Base-by-base conservation (phyloP, 805 yeast species). In the Nakazawaea sp. region DNA sequence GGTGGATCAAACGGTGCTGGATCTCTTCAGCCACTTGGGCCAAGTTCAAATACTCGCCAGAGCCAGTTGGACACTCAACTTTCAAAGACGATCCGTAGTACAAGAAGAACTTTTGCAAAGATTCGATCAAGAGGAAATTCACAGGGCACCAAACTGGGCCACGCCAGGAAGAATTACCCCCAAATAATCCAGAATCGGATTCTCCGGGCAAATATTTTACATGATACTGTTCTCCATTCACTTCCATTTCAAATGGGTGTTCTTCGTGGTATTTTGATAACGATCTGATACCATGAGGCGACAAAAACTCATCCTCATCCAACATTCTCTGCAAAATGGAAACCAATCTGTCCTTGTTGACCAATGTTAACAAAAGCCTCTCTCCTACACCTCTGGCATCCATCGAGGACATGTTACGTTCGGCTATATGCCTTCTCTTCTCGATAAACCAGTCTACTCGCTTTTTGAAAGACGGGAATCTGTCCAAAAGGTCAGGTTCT, bases 81-180 rank as follows among this genome's bases (percentile, higher is more conserved):
- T 82, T 83, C 53, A 88, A 72, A 36, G 72, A 80, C 19, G 89
- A 78, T 10, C 97, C 97, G 56, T 87, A 88, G 64, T 87, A 88
- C 51, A 88, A 64, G 57, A 80, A 86, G 58, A 86, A 86, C 49
- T 96, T 70, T 59, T 88, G 92, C 48, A 88, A 65, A 0, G 95
- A 77, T 62, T 88, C 97, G 41, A 88, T 85, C 27, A 88, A 63
- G 43, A 88, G 64, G 58, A 88, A 88, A 51, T 82, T 88, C 10
- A 85, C 85, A 16, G 97, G 95, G 68, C 88, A 87, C 97, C 97
- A 88, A 48, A 88, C 87, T 12, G 97, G 96, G 2, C 97, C 97
- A 58, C 97, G 72, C 97, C 97, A 88, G 60, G 88, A 88, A 17
- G 96, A 87, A 57, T 88, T 88, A 42, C 97, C 97, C 35, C 97